Percentiles rank a stretch among this genome's conserved stretches.
These are phyloP conservation scores for Fulvia fulva DNA, from an alignment of 2,329 filamentous ascomycete genomes.

Conservation along the genomic window DNA sequence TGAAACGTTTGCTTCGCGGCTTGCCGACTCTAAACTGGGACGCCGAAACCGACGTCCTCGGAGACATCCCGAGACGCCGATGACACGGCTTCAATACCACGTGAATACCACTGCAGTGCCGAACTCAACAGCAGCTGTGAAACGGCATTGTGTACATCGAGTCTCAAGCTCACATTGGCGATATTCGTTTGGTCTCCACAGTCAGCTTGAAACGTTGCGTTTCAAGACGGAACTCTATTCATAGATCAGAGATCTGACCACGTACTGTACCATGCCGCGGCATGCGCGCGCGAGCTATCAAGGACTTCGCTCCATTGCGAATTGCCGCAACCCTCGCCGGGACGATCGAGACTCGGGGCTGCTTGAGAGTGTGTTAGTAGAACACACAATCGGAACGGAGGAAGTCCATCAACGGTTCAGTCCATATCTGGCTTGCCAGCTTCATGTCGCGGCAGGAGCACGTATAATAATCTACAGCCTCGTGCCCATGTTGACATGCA, in stretches of 20 bases:
- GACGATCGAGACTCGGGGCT: background rate
- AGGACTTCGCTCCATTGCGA: background rate
- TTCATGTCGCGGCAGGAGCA: too few relatives aligned
- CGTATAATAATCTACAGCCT: conserved; percentile 32
- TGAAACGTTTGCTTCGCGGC: background rate
- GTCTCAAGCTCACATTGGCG: background rate
- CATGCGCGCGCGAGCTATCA: background rate
- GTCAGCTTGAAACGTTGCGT: background rate
- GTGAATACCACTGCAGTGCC: too few relatives aligned
- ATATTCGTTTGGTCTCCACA: background rate
- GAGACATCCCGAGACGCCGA: background rate
- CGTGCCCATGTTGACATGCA: conserved; percentile 48
- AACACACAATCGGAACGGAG: too few relatives aligned
- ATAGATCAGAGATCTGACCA: background rate
- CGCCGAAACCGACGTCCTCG: background rate
- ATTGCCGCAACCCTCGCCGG: background rate
- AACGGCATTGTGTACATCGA: background rate
- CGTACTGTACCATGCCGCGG: background rate
- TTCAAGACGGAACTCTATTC: background rate
- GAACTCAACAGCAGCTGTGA: background rate
- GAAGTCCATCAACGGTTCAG: too few relatives aligned
- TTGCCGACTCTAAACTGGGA: background rate
- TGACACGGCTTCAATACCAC: background rate
- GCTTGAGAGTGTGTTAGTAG: background rate
- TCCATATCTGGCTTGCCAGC: too few relatives aligned